A percentile compares a stretch with the other conserved stretches of the same genome.
phyloP scores from a whole-genome alignment of 2,329 filamentous ascomycete genomes.

The Ophiocordyceps camponoti-saundersi region DNA sequence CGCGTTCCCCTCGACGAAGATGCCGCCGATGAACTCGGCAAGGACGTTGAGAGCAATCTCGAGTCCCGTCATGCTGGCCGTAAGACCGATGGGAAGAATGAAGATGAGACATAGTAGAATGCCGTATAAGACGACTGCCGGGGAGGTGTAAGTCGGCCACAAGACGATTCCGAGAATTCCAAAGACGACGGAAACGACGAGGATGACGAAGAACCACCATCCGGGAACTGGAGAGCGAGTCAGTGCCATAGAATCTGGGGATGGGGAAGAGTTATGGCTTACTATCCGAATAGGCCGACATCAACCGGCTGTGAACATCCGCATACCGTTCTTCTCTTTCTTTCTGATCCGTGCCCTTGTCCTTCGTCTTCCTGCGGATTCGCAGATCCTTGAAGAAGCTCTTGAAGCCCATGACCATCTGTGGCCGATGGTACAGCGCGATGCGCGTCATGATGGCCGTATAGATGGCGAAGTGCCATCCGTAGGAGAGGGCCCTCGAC shows the following conservation, averaged over 20 bases:
- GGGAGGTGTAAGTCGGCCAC: slow-evolving; percentile 32
- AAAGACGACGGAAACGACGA: slow-evolving; percentile 25
- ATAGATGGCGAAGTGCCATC: slow-evolving; percentile 38
- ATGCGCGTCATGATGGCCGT: slow-evolving; percentile 33
- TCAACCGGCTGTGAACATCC: slow-evolving; percentile 31
- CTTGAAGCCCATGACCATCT: slow-evolving; percentile 31
- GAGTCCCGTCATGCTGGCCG: slow-evolving; percentile 35
- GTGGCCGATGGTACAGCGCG: slow-evolving; percentile 31
- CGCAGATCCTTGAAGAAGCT: slow-evolving; percentile 27
- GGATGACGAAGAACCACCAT: slow-evolving; percentile 33
- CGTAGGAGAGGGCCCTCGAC: slow-evolving; percentile 31
- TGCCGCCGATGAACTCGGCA: slow-evolving; percentile 35
- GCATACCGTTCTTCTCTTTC: slow-evolving; percentile 5
- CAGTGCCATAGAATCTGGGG: no score
- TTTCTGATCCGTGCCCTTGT: slow-evolving; percentile 12
- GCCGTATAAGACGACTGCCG: slow-evolving; percentile 33
- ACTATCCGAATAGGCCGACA: slow-evolving; percentile 24
- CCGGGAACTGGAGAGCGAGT: slow-evolving; percentile 21
- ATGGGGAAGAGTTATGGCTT: no score
- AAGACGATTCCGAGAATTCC: slow-evolving; percentile 28
- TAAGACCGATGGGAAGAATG: slow-evolving; percentile 33
- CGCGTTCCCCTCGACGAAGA: slow-evolving; percentile 30
- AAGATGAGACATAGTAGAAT: slow-evolving; percentile 31
- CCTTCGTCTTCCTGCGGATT: slow-evolving; percentile 15
- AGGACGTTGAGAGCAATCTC: slow-evolving; percentile 35